Percentiles rank a stretch among this genome's conserved stretches.
Conservation (phyloP, 202 grass and related monocot species). For the Miscanthus sacchariflorus region DNA sequence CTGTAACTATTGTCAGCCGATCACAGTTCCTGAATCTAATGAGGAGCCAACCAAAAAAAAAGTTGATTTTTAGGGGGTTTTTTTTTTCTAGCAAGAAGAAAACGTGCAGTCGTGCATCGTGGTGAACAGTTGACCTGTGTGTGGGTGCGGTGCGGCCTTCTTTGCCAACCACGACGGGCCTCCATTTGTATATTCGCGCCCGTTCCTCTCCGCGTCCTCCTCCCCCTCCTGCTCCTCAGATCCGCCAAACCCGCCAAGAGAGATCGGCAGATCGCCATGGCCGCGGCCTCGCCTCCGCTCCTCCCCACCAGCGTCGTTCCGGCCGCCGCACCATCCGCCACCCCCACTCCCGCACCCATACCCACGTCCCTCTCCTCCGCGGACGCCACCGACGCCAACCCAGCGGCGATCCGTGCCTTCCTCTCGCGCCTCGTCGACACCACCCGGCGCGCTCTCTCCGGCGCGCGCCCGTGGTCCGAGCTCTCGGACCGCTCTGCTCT, state of each 20-base stretch:
- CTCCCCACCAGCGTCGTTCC: slow-evolving; percentile 40
- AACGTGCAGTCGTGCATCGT: too few species aligned
- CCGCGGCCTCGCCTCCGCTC: slow-evolving; percentile 15
- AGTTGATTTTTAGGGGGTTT: too few species aligned
- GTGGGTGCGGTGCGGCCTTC: neutral
- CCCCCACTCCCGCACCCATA: neutral
- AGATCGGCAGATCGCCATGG: neutral
- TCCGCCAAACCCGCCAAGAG: slow-evolving; percentile 11
- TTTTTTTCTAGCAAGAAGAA: too few species aligned
- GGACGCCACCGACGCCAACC: slow-evolving; percentile 10
- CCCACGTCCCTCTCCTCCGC: neutral
- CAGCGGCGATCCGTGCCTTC: slow-evolving; percentile 39
- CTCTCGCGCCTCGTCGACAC: slow-evolving; percentile 41
- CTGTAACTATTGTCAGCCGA: too few species aligned
- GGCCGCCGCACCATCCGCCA: neutral
- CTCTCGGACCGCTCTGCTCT: slow-evolving; percentile 53
- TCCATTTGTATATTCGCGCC: neutral
- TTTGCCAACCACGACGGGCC: neutral
- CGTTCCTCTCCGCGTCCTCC: neutral
- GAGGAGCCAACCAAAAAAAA: too few species aligned
- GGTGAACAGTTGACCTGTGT: neutral
- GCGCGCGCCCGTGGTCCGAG: slow-evolving; percentile 55
- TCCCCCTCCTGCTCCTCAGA: too few species aligned
- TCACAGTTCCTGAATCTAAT: too few species aligned
- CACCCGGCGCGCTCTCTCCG: slow-evolving; percentile 39